These are phyloP conservation scores for Cryptococcus sp. DNA, from an alignment of 1,284 basidiomycete species.

Conservation along the genomic window DNA sequence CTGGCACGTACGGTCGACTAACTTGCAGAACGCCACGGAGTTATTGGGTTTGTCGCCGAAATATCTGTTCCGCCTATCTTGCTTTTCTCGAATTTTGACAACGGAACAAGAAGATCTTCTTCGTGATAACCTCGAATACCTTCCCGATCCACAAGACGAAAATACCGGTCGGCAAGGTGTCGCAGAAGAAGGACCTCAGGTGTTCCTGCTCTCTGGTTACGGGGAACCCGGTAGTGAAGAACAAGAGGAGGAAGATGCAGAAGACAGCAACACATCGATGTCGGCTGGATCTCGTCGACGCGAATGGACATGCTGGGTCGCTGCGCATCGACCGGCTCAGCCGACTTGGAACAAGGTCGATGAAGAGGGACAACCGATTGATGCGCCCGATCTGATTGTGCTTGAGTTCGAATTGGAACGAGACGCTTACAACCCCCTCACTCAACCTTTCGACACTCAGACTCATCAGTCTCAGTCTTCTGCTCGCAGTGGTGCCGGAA, in stretches of 20 bases:
- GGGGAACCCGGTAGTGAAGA: conserved; percentile 58
- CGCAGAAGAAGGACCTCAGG: conserved; percentile 58
- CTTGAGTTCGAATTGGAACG: conserved; percentile 80
- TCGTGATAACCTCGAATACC: conserved; percentile 71
- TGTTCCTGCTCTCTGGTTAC: conserved; percentile 68
- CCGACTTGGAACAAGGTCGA: conserved; percentile 27
- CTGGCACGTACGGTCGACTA: conserved; percentile 10
- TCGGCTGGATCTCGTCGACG: conserved; percentile 39
- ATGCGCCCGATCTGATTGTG: conserved; percentile 53
- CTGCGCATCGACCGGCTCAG: conserved; percentile 60
- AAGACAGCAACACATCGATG: conserved; percentile 13
- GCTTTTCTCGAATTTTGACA: conserved; percentile 69
- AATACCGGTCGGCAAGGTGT: conserved; percentile 6
- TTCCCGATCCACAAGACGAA: conserved; percentile 53
- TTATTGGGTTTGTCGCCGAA: conserved; percentile 69
- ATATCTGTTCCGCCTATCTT: conserved; percentile 72
- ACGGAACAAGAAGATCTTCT: conserved; percentile 66
- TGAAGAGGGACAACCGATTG: conserved; percentile 18
- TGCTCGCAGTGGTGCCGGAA: conserved; percentile 9
- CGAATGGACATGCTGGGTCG: conserved; percentile 82
- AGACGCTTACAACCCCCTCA: conserved; percentile 69
- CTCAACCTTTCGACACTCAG: conserved; percentile 48
- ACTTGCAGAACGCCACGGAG: conserved; percentile 58
- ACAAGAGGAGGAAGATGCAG: conserved; percentile 40
- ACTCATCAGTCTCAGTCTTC: neutral